Conservation (phyloP, 495 filamentous ascomycete genomes). For the Patellaria atrata region DNA sequence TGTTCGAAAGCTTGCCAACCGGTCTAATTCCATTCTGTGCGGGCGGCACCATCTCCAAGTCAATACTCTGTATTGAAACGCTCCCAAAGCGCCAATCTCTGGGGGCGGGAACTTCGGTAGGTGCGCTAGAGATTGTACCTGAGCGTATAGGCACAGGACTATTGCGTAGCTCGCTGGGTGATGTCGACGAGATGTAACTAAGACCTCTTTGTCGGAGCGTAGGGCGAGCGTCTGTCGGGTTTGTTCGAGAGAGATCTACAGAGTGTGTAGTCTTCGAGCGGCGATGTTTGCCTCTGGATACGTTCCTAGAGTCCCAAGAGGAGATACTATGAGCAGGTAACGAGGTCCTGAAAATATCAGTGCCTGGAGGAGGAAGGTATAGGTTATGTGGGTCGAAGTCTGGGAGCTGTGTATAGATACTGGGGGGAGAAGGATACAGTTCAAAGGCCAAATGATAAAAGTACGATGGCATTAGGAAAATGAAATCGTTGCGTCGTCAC, state of each 20-base stretch:
- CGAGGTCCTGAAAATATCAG: conserved; percentile 34
- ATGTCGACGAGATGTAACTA: conserved; percentile 13
- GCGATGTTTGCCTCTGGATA: conserved; percentile 3
- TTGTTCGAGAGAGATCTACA: conserved; percentile 2
- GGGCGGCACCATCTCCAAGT: conserved; percentile 37
- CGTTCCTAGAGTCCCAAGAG: conserved; percentile 18
- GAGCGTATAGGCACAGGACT: conserved; percentile 16
- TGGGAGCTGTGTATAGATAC: background rate
- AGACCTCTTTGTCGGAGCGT: conserved; percentile 1
- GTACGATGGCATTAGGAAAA: conserved; percentile 56
- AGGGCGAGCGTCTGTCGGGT: conserved; percentile 4
- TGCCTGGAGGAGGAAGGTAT: conserved; percentile 30
- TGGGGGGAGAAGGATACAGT: conserved; percentile 38
- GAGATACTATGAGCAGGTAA: conserved; percentile 29
- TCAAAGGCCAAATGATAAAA: conserved; percentile 88
- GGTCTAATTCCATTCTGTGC: conserved; percentile 13
- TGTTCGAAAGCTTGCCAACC: conserved; percentile 17
- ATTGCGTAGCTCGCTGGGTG: conserved; percentile 11
- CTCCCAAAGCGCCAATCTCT: conserved; percentile 50
- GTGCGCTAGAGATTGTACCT: conserved; percentile 4
- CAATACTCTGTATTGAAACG: conserved; percentile 51
- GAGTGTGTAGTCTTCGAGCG: conserved; percentile 3
- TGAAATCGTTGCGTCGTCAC: background rate
- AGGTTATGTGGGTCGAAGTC: conserved; percentile 29
- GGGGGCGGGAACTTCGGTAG: conserved; percentile 15